phyloP scores from a whole-genome alignment of 1,284 basidiomycete species.

The Athelia sp. region DNA sequence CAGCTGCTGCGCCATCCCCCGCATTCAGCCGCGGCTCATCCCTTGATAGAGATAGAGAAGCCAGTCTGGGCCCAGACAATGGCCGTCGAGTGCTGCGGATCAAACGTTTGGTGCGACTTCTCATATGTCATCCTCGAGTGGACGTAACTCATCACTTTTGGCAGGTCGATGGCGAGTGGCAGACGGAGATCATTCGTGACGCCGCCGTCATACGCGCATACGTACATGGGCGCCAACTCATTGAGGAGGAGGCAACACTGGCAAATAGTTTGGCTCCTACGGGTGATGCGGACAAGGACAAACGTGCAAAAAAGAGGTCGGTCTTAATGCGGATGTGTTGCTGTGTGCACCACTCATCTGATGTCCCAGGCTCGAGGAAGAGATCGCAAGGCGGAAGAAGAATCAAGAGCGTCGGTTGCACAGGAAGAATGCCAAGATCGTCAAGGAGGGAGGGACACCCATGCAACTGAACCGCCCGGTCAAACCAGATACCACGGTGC shows the following conservation, averaged over 20 bases:
- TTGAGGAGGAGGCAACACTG: conserved; percentile 84
- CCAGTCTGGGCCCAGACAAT: conserved; percentile 44
- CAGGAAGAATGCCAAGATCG: conserved; percentile 90
- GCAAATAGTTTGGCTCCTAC: conserved; percentile 88
- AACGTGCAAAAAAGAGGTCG: conserved; percentile 78
- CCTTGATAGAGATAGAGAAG: conserved; percentile 57
- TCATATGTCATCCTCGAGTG: conserved; percentile 1
- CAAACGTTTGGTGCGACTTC: conserved; percentile 59
- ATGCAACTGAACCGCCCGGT: conserved; percentile 76
- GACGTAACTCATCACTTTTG: conserved; percentile 3
- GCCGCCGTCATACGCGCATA: conserved; percentile 91
- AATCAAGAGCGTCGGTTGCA: conserved; percentile 94
- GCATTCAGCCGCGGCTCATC: conserved; percentile 67
- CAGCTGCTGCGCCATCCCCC: conserved; percentile 44
- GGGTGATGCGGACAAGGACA: conserved; percentile 85
- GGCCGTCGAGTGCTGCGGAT: conserved; percentile 75
- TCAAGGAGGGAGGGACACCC: conserved; percentile 75
- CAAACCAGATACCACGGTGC: conserved; percentile 78
- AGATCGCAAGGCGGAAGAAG: conserved; percentile 93
- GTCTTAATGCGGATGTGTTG: conserved; percentile 16
- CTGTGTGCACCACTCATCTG: conserved; percentile 7
- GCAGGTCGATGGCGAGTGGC: conserved; percentile 80
- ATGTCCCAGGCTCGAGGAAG: conserved; percentile 75
- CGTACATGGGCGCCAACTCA: conserved; percentile 74
- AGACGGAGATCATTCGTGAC: conserved; percentile 91